Percentiles rank a stretch among this genome's conserved stretches.
Conservation (phyloP, 2,329 filamentous ascomycete species). For the Exophiala dermatitidis region DNA sequence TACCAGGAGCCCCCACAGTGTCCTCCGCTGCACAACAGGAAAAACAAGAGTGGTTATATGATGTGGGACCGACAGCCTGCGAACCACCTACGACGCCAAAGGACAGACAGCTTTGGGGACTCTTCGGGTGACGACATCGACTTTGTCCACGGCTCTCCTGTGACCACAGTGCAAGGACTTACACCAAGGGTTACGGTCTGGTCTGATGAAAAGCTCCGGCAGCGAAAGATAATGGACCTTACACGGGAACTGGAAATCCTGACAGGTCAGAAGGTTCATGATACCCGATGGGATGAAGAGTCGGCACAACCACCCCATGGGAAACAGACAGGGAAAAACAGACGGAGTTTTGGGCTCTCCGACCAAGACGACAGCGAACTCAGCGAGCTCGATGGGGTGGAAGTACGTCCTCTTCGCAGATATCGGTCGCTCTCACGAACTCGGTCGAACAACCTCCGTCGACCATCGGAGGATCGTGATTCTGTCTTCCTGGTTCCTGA, state of each 20-base stretch:
- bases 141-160: background rate
- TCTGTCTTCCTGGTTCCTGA: conserved; percentile 2
- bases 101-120: conserved; percentile 7
- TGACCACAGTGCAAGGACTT: background rate
- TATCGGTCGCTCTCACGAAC: background rate
- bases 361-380: conserved; percentile 4
- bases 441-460: background rate
- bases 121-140: conserved; percentile 11
- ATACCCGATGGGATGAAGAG: background rate
- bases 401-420: conserved; percentile 3
- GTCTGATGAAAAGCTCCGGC: background rate
- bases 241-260: background rate
- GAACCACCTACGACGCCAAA: background rate
- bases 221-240: background rate
- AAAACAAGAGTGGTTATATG: background rate
- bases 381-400: background rate
- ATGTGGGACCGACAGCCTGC: background rate
- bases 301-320: background rate
- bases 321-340: background rate
- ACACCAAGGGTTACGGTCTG: background rate
- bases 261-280: background rate
- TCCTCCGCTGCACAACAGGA: background rate
- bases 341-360: background rate
- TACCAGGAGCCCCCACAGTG: background rate
- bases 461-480: background rate